A percentile compares a stretch with the other conserved stretches of the same genome.
Conservation (phyloP, 2,329 filamentous ascomycete genomes). For the Colletotrichum cordylinicola region DNA sequence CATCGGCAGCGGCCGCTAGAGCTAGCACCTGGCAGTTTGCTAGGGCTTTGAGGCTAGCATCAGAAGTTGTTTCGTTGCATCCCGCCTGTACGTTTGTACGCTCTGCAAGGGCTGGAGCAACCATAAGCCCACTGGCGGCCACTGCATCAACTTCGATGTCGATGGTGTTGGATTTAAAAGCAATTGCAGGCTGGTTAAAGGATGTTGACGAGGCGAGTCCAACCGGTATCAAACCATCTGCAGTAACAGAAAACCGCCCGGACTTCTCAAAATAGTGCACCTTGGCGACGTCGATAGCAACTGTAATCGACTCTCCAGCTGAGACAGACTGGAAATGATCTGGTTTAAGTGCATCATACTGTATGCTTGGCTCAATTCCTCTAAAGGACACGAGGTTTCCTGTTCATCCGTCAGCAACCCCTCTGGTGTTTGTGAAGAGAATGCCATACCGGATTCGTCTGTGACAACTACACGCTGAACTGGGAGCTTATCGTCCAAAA, state of each 20-base stretch:
- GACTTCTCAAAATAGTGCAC: constrained; percentile 23
- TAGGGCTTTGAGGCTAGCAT: constrained; percentile 16
- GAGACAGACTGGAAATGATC: constrained; percentile 23
- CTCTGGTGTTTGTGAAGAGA: background rate
- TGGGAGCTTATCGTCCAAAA: constrained; percentile 21
- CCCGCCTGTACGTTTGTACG: constrained; percentile 14
- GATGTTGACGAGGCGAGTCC: constrained; percentile 13
- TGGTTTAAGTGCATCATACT: constrained; percentile 21
- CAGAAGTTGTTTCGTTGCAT: background rate
- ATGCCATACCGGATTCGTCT: background rate
- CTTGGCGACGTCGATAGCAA: constrained; percentile 18
- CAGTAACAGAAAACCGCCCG: constrained; percentile 23
- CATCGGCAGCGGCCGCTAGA: constrained; percentile 25
- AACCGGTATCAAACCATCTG: constrained; percentile 19
- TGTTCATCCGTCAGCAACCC: background rate
- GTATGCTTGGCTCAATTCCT: constrained; percentile 25
- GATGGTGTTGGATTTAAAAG: constrained; percentile 24
- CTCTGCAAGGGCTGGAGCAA: background rate
- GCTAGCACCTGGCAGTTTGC: constrained; percentile 24
- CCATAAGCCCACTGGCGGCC: background rate
- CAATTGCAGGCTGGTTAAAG: constrained; percentile 12
- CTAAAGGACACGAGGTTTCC: constrained; percentile 14
- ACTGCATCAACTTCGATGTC: constrained; percentile 16
- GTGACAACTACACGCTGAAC: background rate
- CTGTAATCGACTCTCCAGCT: constrained; percentile 19